Percentiles rank a stretch among this genome's conserved stretches.
phyloP scores from a whole-genome alignment of 805 yeast species.

The Kuraishia piskuri region DNA sequence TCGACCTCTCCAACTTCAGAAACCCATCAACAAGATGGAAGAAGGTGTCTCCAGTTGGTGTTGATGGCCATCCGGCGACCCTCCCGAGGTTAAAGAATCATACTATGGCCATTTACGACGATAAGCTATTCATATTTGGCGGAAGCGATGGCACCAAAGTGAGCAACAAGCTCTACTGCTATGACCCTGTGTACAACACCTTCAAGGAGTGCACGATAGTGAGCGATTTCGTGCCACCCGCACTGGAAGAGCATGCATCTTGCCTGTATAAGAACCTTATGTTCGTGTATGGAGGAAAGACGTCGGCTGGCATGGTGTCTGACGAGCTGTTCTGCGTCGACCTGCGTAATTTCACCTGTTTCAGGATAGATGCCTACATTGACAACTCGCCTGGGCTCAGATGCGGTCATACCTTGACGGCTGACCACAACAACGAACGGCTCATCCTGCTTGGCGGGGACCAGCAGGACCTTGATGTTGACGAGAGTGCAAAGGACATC shows the following conservation, averaged over 20 bases:
- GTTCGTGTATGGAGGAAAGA: constrained; percentile 87
- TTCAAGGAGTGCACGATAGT: constrained; percentile 68
- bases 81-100: constrained; percentile 62
- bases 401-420: constrained; percentile 86
- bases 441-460: constrained; percentile 90
- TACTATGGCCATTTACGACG: constrained; percentile 73
- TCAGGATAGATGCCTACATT: constrained; percentile 33
- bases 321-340: constrained; percentile 69
- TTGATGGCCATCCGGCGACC: constrained; percentile 52
- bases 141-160: constrained; percentile 70
- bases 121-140: constrained; percentile 81
- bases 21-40: constrained; percentile 84
- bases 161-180: constrained; percentile 72
- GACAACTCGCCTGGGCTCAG: constrained; percentile 66
- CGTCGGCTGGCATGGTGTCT: constrained; percentile 59
- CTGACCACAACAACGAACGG: constrained; percentile 55
- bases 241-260: constrained; percentile 88
- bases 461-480: constrained; percentile 48
- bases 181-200: constrained; percentile 54
- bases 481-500: constrained; percentile 12
- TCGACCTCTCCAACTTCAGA: constrained; percentile 81
- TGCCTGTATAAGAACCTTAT: constrained; percentile 69
- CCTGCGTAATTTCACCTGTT: constrained; percentile 66
- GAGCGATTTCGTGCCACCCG: constrained; percentile 62
- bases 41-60: constrained; percentile 25